phyloP scores from a whole-genome alignment of 805 yeast species.

The Starmerella bombi region DNA sequence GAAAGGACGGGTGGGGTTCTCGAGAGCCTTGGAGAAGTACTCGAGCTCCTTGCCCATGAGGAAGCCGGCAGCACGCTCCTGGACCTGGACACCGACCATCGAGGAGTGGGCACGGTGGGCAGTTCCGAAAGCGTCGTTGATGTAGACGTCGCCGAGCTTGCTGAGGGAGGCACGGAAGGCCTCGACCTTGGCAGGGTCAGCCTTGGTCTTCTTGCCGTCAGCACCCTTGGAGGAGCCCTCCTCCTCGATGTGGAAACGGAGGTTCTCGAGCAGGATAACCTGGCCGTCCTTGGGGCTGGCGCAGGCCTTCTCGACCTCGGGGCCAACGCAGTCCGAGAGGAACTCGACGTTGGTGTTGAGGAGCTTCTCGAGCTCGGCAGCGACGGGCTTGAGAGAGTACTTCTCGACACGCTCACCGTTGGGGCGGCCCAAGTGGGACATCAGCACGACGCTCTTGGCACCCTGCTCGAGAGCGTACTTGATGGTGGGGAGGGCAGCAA shows the following conservation, averaged over 20 bases:
- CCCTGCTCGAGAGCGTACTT: constrained; percentile 80
- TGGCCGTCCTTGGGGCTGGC: constrained; percentile 63
- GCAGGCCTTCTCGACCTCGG: constrained; percentile 71
- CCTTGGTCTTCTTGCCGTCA: constrained; percentile 82
- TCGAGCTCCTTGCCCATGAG: constrained; percentile 92
- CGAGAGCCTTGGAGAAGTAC: constrained; percentile 96
- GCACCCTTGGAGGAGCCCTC: constrained; percentile 83
- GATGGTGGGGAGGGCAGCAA: constrained; percentile 98
- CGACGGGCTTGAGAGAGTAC: constrained; percentile 88
- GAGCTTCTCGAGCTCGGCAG: constrained; percentile 70
- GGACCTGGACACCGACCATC: constrained; percentile 93
- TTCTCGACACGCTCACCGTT: constrained; percentile 80
- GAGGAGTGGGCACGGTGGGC: constrained; percentile 99
- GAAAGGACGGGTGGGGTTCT: constrained; percentile 96
- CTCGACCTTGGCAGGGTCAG: constrained; percentile 69
- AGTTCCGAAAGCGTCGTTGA: constrained; percentile 96
- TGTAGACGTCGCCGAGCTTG: constrained; percentile 88
- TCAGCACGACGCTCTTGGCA: constrained; percentile 83
- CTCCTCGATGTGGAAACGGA: constrained; percentile 92
- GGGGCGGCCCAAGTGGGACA: constrained; percentile 98
- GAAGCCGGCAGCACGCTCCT: constrained; percentile 98
- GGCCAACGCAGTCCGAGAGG: constrained; percentile 85
- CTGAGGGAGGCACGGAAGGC: constrained; percentile 83
- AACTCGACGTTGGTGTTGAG: constrained; percentile 64
- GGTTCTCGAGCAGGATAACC: constrained; percentile 85